Conservation (phyloP, 257 asterid species). For the Nicotiana undulata region DNA sequence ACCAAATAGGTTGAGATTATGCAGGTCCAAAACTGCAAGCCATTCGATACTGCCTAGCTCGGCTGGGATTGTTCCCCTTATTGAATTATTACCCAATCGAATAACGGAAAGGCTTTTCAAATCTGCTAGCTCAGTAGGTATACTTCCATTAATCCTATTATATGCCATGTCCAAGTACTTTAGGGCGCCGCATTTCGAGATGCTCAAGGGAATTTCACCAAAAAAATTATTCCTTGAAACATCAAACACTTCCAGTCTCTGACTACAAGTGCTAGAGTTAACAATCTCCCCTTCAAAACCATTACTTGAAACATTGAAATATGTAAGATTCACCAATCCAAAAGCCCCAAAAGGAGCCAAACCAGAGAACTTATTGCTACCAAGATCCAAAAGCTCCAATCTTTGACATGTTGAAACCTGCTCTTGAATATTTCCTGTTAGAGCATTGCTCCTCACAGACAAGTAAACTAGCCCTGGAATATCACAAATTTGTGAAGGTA, state of each 20-base stretch:
- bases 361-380: conserved; percentile 65
- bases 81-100: conserved; percentile 58
- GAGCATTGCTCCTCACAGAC: conserved; percentile 69
- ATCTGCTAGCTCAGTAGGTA: conserved; percentile 55
- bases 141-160: conserved; percentile 60
- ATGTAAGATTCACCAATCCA: conserved; percentile 33
- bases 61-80: conserved; percentile 57
- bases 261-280: conserved; percentile 38
- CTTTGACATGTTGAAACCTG: conserved; percentile 44
- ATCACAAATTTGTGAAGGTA: conserved; percentile 60
- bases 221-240: conserved; percentile 54
- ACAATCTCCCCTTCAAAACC: conserved; percentile 49
- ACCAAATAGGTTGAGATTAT: conserved; percentile 51
- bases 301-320: conserved; percentile 65
- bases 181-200: conserved; percentile 50
- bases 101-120: conserved; percentile 48
- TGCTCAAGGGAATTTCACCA: conserved; percentile 57
- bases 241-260: conserved; percentile 50
- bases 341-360: conserved; percentile 56
- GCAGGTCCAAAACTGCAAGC: conserved; percentile 84
- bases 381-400: conserved; percentile 82
- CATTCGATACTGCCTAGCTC: conserved; percentile 64
- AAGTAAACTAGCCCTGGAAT: conserved; percentile 48
- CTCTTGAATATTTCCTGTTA: conserved; percentile 58
- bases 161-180: conserved; percentile 77